phyloP scores from a whole-genome alignment of 768 basidiomycete species.

The Xerocomellus chrysenteron region DNA sequence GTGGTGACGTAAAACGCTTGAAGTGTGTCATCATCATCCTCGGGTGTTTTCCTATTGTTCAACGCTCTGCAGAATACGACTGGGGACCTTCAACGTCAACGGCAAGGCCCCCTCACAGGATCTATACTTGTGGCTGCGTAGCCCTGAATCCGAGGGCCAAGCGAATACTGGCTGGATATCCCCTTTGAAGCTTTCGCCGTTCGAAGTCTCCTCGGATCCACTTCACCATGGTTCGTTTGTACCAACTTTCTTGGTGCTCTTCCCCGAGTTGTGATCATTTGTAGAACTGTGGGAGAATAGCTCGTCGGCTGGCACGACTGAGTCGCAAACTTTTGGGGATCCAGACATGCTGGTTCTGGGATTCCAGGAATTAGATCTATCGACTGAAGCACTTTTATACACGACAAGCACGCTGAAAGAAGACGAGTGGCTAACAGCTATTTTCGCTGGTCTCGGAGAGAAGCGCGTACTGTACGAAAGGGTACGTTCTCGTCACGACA shows the following conservation, averaged over 20 bases:
- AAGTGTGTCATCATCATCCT: slow-evolving; percentile 16
- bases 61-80: slow-evolving; percentile 47
- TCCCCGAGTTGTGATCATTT: neutral
- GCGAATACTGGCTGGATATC: slow-evolving; percentile 29
- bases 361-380: slow-evolving; percentile 80
- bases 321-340: slow-evolving; percentile 33
- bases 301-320: slow-evolving; percentile 2
- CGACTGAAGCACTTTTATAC: slow-evolving; percentile 76
- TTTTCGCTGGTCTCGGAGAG: slow-evolving; percentile 71
- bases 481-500: slow-evolving; percentile 34
- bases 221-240: slow-evolving; percentile 22
- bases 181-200: slow-evolving; percentile 38
- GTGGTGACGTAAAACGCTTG: slow-evolving; percentile 21
- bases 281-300: slow-evolving; percentile 10
- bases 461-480: slow-evolving; percentile 64
- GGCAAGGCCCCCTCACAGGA: slow-evolving; percentile 74
- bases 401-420: slow-evolving; percentile 59
- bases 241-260: neutral
- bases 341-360: slow-evolving; percentile 74
- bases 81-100: slow-evolving; percentile 86
- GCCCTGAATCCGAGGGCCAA: slow-evolving; percentile 5
- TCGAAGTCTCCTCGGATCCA: slow-evolving; percentile 25
- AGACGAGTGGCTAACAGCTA: slow-evolving; percentile 67
- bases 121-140: slow-evolving; percentile 62
- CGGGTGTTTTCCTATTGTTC: neutral